These are phyloP conservation scores for Hypericum perforatum DNA, from an alignment of 345 rosid genomes.

Conservation along the genomic window DNA sequence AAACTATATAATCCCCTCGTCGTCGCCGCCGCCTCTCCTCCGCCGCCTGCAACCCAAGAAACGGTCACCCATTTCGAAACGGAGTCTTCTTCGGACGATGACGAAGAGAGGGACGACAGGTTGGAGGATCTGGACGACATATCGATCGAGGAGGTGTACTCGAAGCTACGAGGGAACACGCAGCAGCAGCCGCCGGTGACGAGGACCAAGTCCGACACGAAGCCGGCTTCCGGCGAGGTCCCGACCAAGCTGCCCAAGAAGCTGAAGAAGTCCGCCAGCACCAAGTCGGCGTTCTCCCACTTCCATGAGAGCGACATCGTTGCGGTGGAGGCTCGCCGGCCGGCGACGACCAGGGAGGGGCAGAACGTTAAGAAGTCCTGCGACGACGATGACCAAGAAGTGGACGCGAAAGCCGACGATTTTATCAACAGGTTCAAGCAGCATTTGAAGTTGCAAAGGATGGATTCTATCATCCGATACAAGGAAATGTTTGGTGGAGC, in stretches of 20 bases:
- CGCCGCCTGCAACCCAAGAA: no score
- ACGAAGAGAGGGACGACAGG: no score
- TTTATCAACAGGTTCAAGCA: conserved; percentile 42
- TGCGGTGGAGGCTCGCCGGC: conserved; percentile 10
- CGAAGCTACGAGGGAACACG: no score
- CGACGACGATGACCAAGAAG: conserved; percentile 15
- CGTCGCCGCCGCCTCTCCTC: no score
- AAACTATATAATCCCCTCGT: background rate
- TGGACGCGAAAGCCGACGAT: conserved; percentile 46
- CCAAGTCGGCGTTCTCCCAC: conserved; percentile 14
- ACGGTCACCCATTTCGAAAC: background rate
- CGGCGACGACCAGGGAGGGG: conserved; percentile 12
- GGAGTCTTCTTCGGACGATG: conserved; percentile 3
- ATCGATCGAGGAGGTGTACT: no score
- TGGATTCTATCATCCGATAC: conserved; percentile 33
- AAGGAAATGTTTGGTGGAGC: conserved; percentile 22
- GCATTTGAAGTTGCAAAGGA: conserved; percentile 42
- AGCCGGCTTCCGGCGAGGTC: conserved; percentile 1
- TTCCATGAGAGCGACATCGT: conserved; percentile 14
- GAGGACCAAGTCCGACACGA: conserved; percentile 38
- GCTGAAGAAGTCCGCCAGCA: conserved; percentile 71
- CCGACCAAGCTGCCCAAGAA: conserved; percentile 11
- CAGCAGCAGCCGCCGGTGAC: conserved; percentile 18
- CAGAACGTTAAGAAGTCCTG: conserved; percentile 9
- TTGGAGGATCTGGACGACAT: no score